Percentiles rank a stretch among this genome's conserved stretches.
Evolutionary conservation across 768 basidiomycete genomes (phyloP).

Genomic region (Rickenella mellea): DNA sequence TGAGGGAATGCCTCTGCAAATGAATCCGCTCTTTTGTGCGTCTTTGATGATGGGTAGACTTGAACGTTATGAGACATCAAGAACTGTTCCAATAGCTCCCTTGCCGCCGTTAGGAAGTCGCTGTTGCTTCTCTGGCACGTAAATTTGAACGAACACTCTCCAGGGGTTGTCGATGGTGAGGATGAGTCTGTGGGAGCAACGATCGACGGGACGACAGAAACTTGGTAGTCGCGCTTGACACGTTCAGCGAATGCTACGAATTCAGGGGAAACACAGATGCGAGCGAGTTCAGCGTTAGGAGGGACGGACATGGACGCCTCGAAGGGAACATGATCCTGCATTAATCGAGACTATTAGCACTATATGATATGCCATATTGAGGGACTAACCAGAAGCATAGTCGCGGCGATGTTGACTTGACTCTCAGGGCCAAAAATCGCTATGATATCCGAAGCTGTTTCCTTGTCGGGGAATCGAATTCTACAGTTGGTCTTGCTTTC

Average conservation of each 20-base stretch:
- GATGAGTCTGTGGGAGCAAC: slow-evolving; percentile 35
- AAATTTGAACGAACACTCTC: slow-evolving; percentile 90
- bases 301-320: slow-evolving; percentile 93
- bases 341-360: slow-evolving; percentile 2
- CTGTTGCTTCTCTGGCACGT: slow-evolving; percentile 91
- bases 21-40: slow-evolving; percentile 82
- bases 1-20: slow-evolving; percentile 95
- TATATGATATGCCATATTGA: background rate
- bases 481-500: slow-evolving; percentile 93
- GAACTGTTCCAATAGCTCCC: slow-evolving; percentile 91
- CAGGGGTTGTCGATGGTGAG: slow-evolving; percentile 43
- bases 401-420: slow-evolving; percentile 92
- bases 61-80: slow-evolving; percentile 76
- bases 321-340: slow-evolving; percentile 89
- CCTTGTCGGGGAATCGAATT: slow-evolving; percentile 89
- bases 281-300: slow-evolving; percentile 68
- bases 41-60: slow-evolving; percentile 68
- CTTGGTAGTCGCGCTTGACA: slow-evolving; percentile 89
- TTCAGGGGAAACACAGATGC: slow-evolving; percentile 68
- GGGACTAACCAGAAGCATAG: slow-evolving; percentile 73
- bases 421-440: slow-evolving; percentile 96
- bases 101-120: slow-evolving; percentile 81
- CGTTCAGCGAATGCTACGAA: slow-evolving; percentile 81
- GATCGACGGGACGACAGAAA: slow-evolving; percentile 61
- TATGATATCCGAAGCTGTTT: slow-evolving; percentile 88